phyloP scores from a whole-genome alignment of 371 early-diverging fungal genomes.

The Apophysomyces elegans region DNA sequence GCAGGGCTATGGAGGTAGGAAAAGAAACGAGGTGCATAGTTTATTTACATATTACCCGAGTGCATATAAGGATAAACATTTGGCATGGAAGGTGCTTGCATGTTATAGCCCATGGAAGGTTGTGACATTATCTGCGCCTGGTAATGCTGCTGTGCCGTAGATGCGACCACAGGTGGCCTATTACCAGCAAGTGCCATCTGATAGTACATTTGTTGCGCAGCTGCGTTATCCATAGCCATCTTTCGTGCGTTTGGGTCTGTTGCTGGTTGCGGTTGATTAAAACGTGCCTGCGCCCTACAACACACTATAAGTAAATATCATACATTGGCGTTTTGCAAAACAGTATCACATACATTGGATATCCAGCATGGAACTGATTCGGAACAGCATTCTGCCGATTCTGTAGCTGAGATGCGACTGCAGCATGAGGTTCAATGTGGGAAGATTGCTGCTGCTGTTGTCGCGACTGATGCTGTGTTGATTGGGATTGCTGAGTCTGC shows the following conservation, averaged over 20 bases:
- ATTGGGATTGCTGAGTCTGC: too few species aligned
- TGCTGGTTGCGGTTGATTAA: slow-evolving; percentile 13
- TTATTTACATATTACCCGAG: slow-evolving; percentile 24
- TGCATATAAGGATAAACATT: slow-evolving; percentile 26
- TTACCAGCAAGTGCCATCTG: slow-evolving; percentile 20
- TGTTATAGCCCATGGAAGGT: not conserved
- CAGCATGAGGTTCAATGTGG: not conserved
- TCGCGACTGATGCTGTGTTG: too few species aligned
- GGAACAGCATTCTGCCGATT: not conserved
- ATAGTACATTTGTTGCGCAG: slow-evolving; percentile 21
- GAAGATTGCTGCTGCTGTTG: not conserved
- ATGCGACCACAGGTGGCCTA: slow-evolving; percentile 9
- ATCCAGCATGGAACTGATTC: slow-evolving; percentile 4
- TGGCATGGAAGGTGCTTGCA: slow-evolving; percentile 13
- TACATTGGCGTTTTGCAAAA: not conserved
- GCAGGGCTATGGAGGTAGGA: too few species aligned
- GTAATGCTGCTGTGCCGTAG: slow-evolving; percentile 18
- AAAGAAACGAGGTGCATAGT: not conserved
- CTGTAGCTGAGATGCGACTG: slow-evolving; percentile 14
- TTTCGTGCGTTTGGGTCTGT: slow-evolving; percentile 15
- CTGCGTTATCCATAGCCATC: slow-evolving; percentile 15
- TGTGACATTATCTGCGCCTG: slow-evolving; percentile 21
- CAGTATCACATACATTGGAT: not conserved
- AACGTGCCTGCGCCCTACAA: slow-evolving; percentile 5
- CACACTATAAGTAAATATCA: not conserved